Conservation (phyloP, 2,329 filamentous ascomycete genomes). For the Zasmidium citrigriseum region DNA sequence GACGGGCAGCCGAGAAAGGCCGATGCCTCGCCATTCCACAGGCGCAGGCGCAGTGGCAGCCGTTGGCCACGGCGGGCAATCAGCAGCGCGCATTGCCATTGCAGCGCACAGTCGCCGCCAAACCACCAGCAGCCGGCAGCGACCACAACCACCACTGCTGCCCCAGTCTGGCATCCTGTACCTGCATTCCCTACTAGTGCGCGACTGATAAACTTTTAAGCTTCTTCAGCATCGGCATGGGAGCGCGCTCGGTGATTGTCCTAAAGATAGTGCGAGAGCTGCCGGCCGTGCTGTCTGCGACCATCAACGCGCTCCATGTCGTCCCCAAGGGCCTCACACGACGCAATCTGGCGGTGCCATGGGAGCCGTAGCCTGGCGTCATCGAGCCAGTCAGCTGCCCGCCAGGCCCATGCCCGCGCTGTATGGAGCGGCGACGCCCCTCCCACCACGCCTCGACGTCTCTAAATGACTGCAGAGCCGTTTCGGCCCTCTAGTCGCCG, state of each 20-base stretch:
- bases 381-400: slow-evolving; percentile 21
- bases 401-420: slow-evolving; percentile 20
- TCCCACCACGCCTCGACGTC: slow-evolving; percentile 9
- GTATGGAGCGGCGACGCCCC: slow-evolving; percentile 9
- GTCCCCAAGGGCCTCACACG: slow-evolving; percentile 29
- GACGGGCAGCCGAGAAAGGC: slow-evolving; percentile 26
- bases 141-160: no score
- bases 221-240: slow-evolving; percentile 17
- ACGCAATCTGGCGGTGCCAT: slow-evolving; percentile 36
- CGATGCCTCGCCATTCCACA: slow-evolving; percentile 24
- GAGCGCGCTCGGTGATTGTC: slow-evolving; percentile 18
- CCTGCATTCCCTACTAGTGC: not conserved
- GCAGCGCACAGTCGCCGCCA: no score
- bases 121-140: no score
- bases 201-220: slow-evolving; percentile 23
- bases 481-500: slow-evolving; percentile 12
- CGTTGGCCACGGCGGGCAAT: slow-evolving; percentile 13
- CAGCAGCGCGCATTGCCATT: slow-evolving; percentile 1
- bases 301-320: no score
- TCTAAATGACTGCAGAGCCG: slow-evolving; percentile 10
- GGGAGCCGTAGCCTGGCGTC: slow-evolving; percentile 30
- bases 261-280: slow-evolving; percentile 25
- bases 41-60: slow-evolving; percentile 19
- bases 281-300: not conserved
- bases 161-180: not conserved